A percentile compares a stretch with the other conserved stretches of the same genome.
These are phyloP conservation scores for Candida ulmi DNA, from an alignment of 805 yeast genomes.

Conservation along the genomic window DNA sequence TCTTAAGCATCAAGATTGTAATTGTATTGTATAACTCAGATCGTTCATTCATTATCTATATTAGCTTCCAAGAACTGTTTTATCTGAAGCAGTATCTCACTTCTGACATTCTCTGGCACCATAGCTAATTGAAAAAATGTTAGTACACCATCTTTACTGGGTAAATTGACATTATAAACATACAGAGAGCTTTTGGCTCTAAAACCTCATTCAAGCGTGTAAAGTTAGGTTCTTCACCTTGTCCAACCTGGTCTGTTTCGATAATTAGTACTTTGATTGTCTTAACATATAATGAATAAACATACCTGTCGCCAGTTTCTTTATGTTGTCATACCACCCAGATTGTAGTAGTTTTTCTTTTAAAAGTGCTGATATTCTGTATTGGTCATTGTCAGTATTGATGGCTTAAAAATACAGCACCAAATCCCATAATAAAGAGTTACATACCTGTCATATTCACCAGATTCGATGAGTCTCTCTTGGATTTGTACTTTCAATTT, in stretches of 20 bases:
- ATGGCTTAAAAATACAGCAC: neutral
- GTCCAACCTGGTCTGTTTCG: conserved; percentile 28
- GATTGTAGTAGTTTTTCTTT: conserved; percentile 61
- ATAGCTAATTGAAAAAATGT: conserved; percentile 26
- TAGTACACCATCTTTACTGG: conserved; percentile 8
- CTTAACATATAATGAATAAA: conserved; percentile 3
- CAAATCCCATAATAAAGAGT: neutral
- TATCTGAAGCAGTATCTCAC: conserved; percentile 53
- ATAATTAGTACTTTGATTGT: no score
- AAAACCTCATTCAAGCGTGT: conserved; percentile 44
- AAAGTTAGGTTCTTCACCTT: conserved; percentile 43
- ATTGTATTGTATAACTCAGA: neutral
- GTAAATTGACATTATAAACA: no score
- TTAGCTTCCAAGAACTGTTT: conserved; percentile 50
- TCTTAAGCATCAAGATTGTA: neutral
- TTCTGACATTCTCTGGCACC: conserved; percentile 64
- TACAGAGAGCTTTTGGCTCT: conserved; percentile 61
- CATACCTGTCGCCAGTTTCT: conserved; percentile 49
- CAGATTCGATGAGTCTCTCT: conserved; percentile 64
- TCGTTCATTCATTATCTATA: conserved; percentile 29
- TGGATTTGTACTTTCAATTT: conserved; percentile 56
- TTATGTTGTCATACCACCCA: conserved; percentile 83
- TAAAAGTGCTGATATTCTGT: conserved; percentile 52
- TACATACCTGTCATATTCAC: conserved; percentile 63
- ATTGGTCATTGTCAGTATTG: neutral